phyloP scores from a whole-genome alignment of 352 stramenopile genomes.

The Globisporangium splendens region DNA sequence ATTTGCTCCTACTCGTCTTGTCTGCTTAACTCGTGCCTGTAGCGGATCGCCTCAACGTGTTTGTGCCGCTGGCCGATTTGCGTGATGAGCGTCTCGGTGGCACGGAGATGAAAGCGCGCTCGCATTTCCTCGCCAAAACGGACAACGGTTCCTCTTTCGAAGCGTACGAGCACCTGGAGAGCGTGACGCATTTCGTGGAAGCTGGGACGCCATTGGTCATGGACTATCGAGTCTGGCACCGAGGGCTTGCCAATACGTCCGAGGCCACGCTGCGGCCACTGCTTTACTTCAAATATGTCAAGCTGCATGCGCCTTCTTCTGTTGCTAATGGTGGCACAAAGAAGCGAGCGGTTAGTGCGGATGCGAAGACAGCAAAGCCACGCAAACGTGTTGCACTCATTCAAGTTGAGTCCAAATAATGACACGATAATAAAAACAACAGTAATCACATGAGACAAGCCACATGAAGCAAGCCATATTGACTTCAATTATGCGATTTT shows the following conservation, averaged over 20 bases:
- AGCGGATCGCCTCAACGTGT: conserved; percentile 76
- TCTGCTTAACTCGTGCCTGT: neutral
- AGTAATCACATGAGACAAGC: too few relatives aligned
- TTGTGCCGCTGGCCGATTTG: conserved; percentile 61
- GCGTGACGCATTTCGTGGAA: conserved; percentile 45
- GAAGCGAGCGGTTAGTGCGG: conserved; percentile 6
- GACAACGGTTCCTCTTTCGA: conserved; percentile 35
- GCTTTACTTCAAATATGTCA: conserved; percentile 73
- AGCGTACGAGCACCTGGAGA: conserved; percentile 44
- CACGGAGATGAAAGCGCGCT: conserved; percentile 67
- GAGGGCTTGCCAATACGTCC: conserved; percentile 49
- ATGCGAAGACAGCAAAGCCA: conserved; percentile 16
- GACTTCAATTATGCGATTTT: conserved; percentile 4
- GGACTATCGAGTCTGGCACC: conserved; percentile 82
- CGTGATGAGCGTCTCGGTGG: conserved; percentile 33
- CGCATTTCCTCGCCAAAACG: conserved; percentile 45
- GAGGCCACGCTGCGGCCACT: conserved; percentile 39
- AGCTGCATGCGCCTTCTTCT: neutral
- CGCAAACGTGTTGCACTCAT: conserved; percentile 36
- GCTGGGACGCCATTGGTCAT: conserved; percentile 63
- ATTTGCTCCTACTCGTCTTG: too few relatives aligned
- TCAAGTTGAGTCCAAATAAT: conserved; percentile 5
- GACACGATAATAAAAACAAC: too few relatives aligned
- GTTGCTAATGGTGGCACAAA: conserved; percentile 1
- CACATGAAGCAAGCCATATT: neutral